Evolutionary conservation across 345 rosid genomes (phyloP).

Genomic region (Anastatica hierochuntica): DNA sequence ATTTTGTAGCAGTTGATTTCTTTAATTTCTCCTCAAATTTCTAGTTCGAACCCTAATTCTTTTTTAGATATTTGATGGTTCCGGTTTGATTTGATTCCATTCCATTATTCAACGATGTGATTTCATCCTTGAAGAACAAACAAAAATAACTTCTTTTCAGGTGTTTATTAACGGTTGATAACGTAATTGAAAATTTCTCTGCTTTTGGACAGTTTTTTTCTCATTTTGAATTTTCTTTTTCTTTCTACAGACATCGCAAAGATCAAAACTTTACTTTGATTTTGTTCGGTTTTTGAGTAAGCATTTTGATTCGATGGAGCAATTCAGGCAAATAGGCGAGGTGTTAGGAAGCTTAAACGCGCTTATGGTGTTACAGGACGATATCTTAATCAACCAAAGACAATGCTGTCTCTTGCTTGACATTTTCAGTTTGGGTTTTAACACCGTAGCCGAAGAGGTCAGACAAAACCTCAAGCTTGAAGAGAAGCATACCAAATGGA

Average conservation of each 20-base stretch:
- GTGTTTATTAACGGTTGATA: conserved; percentile 5
- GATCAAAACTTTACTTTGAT: neutral
- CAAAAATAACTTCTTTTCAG: conserved; percentile 14
- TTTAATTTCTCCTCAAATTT: neutral
- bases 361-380: conserved; percentile 75
- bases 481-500: conserved; percentile 84
- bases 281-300: neutral
- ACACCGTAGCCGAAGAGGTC: conserved; percentile 61
- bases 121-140: conserved; percentile 3
- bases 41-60: neutral
- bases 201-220: too few species aligned
- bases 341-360: conserved; percentile 84
- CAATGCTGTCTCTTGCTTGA: conserved; percentile 66
- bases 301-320: too few species aligned
- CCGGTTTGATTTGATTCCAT: conserved; percentile 18
- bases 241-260: neutral
- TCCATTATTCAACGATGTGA: conserved; percentile 3
- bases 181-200: too few species aligned
- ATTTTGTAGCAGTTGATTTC: neutral
- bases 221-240: too few species aligned
- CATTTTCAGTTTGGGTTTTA: conserved; percentile 50
- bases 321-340: conserved; percentile 84
- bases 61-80: conserved; percentile 8
- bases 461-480: conserved; percentile 61
- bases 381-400: conserved; percentile 54